Evolutionary conservation across 176 grass and related monocot genomes (phyloP).

Genomic region (Oryza rufipogon): DNA sequence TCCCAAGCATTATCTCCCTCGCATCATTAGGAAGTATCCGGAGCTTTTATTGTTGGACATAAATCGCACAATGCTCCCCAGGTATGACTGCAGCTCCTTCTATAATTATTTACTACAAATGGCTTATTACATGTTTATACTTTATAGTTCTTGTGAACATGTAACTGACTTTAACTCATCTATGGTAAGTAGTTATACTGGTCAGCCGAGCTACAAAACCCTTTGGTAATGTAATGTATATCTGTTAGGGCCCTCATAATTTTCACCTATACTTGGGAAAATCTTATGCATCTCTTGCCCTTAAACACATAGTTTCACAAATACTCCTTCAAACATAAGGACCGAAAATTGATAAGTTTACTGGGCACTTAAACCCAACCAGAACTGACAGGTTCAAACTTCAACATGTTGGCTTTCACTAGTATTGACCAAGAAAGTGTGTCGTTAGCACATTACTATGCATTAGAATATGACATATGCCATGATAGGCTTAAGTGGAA

Average conservation of each 20-base stretch:
- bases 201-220: neutral
- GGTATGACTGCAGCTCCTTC: slow-evolving; percentile 50
- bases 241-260: neutral
- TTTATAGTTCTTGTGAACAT: neutral
- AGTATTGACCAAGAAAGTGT: neutral
- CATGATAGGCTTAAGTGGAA: neutral
- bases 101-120: slow-evolving; percentile 2
- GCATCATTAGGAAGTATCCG: slow-evolving; percentile 83
- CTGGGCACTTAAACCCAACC: neutral
- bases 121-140: slow-evolving; percentile 3
- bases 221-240: neutral
- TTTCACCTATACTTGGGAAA: neutral
- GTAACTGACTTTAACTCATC: neutral
- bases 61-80: slow-evolving; percentile 63
- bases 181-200: slow-evolving; percentile 3
- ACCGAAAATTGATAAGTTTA: neutral
- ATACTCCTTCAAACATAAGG: neutral
- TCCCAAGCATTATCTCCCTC: slow-evolving; percentile 59
- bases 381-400: neutral
- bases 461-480: neutral
- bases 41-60: slow-evolving; percentile 87
- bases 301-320: neutral
- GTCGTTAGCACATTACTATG: neutral
- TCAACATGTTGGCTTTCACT: neutral
- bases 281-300: neutral